Conservation (phyloP, 179 eudicot genomes). For the Spergularia azorica region DNA sequence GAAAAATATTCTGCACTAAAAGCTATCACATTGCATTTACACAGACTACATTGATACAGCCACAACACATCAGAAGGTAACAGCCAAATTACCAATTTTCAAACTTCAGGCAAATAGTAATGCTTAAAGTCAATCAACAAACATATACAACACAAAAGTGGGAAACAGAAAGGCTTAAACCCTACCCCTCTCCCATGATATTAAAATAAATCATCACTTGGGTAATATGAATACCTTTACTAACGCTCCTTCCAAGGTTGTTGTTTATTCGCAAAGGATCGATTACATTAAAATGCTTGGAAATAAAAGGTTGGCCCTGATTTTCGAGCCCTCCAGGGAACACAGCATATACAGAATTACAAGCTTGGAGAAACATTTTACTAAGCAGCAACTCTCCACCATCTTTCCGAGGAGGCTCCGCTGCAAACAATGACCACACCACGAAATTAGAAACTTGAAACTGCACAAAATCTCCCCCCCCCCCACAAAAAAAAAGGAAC, state of each 20-base stretch:
- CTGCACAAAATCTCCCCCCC: too few species aligned
- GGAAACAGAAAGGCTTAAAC: neutral
- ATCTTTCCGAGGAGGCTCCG: conserved; percentile 87
- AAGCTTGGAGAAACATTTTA: conserved; percentile 74
- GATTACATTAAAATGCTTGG: conserved; percentile 87
- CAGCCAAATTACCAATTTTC: too few species aligned
- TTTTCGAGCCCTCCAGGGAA: conserved; percentile 72
- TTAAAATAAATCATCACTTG: neutral
- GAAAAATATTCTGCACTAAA: neutral
- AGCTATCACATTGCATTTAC: too few species aligned
- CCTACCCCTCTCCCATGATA: neutral
- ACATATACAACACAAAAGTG: neutral
- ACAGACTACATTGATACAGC: too few species aligned
- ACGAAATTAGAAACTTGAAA: conserved; percentile 10
- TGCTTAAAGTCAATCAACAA: neutral
- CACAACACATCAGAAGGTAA: too few species aligned
- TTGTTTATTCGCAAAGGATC: conserved; percentile 93
- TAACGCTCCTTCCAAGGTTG: conserved; percentile 96
- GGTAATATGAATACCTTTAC: conserved; percentile 62
- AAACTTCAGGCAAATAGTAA: too few species aligned
- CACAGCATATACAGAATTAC: conserved; percentile 80
- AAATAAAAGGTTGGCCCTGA: conserved; percentile 74
- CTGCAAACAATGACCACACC: conserved; percentile 39
- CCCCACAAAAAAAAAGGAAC: too few species aligned
- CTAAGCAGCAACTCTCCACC: conserved; percentile 68